Conservation (phyloP, 768 basidiomycete species). For the Auriscalpium microsporum region DNA sequence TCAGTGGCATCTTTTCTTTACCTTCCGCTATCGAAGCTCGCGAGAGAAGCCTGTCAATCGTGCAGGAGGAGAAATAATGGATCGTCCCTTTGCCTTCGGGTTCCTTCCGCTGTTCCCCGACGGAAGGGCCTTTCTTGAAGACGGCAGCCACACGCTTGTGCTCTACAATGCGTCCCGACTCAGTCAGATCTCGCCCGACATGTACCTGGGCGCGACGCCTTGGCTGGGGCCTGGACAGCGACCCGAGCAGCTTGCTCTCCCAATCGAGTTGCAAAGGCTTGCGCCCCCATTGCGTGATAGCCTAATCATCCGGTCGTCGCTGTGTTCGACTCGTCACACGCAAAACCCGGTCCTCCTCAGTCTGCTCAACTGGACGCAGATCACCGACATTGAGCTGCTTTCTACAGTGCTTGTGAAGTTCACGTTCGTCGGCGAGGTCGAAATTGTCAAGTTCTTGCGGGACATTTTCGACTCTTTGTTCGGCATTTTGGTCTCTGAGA, state of each 20-base stretch:
- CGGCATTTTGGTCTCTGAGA: slow-evolving; percentile 69
- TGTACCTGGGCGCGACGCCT: slow-evolving; percentile 67
- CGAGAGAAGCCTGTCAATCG: slow-evolving; percentile 37
- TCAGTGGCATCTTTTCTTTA: slow-evolving; percentile 90
- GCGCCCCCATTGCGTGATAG: slow-evolving; percentile 71
- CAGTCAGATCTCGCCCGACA: slow-evolving; percentile 47
- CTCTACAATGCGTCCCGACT: slow-evolving; percentile 80
- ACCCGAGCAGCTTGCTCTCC: slow-evolving; percentile 48
- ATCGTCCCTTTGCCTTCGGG: slow-evolving; percentile 85
- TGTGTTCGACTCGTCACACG: slow-evolving; percentile 88
- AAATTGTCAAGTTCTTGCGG: slow-evolving; percentile 87
- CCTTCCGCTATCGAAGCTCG: slow-evolving; percentile 70
- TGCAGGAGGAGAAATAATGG: slow-evolving; percentile 33
- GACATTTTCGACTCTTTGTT: slow-evolving; percentile 93
- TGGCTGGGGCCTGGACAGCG: slow-evolving; percentile 48
- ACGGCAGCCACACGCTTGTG: slow-evolving; percentile 79
- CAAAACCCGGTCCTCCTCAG: slow-evolving; percentile 81
- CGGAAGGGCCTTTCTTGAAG: slow-evolving; percentile 71
- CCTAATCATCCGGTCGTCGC: slow-evolving; percentile 74
- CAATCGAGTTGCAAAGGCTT: slow-evolving; percentile 52
- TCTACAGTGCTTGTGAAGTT: slow-evolving; percentile 72
- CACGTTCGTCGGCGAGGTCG: slow-evolving; percentile 87
- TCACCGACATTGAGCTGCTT: slow-evolving; percentile 56
- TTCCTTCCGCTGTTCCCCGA: slow-evolving; percentile 83
- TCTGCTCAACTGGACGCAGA: slow-evolving; percentile 73